Base-by-base conservation (phyloP, 768 basidiomycete genomes). In the Lyophyllum shimeji region DNA sequence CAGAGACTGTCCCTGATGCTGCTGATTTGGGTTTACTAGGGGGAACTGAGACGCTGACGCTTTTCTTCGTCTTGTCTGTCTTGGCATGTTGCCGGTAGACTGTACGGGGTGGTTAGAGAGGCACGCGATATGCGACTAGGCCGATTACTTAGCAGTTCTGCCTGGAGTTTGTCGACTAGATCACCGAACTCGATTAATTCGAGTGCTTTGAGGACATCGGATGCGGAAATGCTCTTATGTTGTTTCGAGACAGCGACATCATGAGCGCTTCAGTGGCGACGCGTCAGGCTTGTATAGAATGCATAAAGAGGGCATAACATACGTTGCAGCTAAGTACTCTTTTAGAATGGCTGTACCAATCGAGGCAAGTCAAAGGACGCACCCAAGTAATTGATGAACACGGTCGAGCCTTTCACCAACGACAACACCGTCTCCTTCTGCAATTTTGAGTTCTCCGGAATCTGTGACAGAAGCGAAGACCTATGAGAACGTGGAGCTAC, bases 331-430 rank as follows among this genome's bases (percentile, higher is more conserved):
- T 82, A 49, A 5, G 58, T 45, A 23, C n/a, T 20, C 15, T 18
- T 37, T 58, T 25, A 57, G 39, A 20, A 44, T 33, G 7, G 11
- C 7, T 31, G 12, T 4, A 29, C 27, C n/a, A n/a, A 25, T 21
- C 15, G 39, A 7, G 45, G 42, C 27, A 39, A 3, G n/a, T 37
- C 12, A 39, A n/a, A 15, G 20, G 21, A 74, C 86, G 62, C 68
- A 89, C 95, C 88, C 7, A 98, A 76, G 63, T 95, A 96, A 69
- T 90, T 95, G 62, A 99, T 95, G 69, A 98, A 98, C 50, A 98
- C 89, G 0, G 95, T 95, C 3, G 95, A 93, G 27, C 89, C 88
- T 67, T 95, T 95, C 13, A 90, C 79, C 9, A 97, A 77, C 12
- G 93, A 91, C 1, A 90, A 69, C 0, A 95, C 85, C 0, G 91